phyloP scores from a whole-genome alignment of 208 protist genomes.

The Trypanosoma melophagium region DNA sequence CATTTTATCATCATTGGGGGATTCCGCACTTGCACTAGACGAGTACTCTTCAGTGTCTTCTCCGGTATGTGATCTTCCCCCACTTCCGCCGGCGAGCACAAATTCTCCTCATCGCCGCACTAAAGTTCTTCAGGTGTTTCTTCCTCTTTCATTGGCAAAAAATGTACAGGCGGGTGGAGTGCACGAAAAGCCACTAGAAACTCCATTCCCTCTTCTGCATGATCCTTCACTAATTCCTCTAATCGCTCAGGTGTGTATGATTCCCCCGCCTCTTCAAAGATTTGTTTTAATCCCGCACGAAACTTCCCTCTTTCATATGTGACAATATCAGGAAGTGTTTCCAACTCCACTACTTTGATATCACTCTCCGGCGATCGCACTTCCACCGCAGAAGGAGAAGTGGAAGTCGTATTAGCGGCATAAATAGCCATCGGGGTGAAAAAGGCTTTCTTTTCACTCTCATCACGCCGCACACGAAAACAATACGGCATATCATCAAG shows the following conservation, averaged over 20 bases:
- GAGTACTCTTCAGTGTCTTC: no score
- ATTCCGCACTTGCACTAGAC: no score
- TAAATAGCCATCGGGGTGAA: constrained; percentile 1
- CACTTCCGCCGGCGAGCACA: no score
- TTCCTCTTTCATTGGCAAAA: no score
- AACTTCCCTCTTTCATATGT: constrained; percentile 1
- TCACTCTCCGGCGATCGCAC: no score
- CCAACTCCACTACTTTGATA: background rate
- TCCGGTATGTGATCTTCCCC: no score
- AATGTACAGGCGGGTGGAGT: background rate
- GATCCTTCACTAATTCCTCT: background rate
- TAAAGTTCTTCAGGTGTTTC: no score
- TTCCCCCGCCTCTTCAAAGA: background rate
- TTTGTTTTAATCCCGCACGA: background rate
- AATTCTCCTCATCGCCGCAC: no score
- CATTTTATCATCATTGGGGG: no score
- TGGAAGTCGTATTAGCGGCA: background rate
- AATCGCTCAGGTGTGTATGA: background rate
- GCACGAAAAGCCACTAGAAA: constrained; percentile 3
- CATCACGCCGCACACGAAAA: constrained; percentile 10
- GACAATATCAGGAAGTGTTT: constrained; percentile 9
- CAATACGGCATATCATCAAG: background rate
- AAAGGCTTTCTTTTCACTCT: background rate
- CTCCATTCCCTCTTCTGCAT: background rate
- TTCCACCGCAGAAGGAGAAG: background rate